Evolutionary conservation across 108 stramenopile species (phyloP).

Genomic region (Pseudonitzschia multistriata): DNA sequence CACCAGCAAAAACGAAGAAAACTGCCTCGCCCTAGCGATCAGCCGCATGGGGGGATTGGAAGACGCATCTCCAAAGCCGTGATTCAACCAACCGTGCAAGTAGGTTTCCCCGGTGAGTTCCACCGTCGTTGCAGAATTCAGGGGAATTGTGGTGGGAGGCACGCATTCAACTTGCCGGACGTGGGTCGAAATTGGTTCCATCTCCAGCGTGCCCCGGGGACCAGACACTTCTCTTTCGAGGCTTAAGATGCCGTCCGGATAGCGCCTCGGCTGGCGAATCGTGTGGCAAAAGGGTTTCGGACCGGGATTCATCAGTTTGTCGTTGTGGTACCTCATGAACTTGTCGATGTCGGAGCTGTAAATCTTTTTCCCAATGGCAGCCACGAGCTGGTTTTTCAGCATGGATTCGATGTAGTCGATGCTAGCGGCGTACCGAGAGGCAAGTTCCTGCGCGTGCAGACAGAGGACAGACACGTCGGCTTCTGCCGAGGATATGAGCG

Average conservation of each 20-base stretch:
- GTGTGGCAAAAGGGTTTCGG: conserved; percentile 75
- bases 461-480: conserved; percentile 34
- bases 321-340: conserved; percentile 63
- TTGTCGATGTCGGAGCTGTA: conserved; percentile 52
- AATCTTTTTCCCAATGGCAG: conserved; percentile 76
- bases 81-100: conserved; percentile 72
- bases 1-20: conserved; percentile 76
- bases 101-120: conserved; percentile 63
- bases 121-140: conserved; percentile 49
- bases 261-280: conserved; percentile 60
- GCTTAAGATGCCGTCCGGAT: conserved; percentile 58
- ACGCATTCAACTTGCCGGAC: conserved; percentile 16
- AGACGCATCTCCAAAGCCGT: conserved; percentile 32
- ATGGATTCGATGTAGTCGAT: conserved; percentile 62
- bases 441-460: conserved; percentile 26
- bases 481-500: conserved; percentile 37
- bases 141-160: conserved; percentile 33
- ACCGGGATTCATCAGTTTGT: conserved; percentile 38
- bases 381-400: conserved; percentile 56
- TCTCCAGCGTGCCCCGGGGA: neutral
- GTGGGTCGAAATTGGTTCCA: conserved; percentile 52
- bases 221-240: conserved; percentile 32
- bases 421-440: neutral
- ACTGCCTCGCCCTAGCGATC: conserved; percentile 71
- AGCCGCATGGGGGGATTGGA: conserved; percentile 13